Evolutionary conservation across 75 land plant genomes (phyloP).

Genomic region (Cryptomeria japonica): DNA sequence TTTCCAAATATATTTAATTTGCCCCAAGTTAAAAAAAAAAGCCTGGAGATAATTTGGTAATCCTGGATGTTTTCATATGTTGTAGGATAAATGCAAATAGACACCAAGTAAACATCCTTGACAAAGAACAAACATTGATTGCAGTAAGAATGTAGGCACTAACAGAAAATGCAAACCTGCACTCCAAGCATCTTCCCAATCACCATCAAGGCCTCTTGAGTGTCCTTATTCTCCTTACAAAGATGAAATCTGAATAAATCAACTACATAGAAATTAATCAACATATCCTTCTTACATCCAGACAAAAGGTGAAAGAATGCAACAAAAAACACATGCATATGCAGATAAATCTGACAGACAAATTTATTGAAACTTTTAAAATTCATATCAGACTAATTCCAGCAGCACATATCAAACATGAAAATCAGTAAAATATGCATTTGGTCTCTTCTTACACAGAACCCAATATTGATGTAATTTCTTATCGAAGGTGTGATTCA

Average conservation of each 20-base stretch:
- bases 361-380: not conserved
- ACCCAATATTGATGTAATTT: not conserved
- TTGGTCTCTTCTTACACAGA: not conserved
- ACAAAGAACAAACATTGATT: not conserved
- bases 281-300: not conserved
- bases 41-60: not conserved
- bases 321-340: not conserved
- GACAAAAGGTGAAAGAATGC: not conserved
- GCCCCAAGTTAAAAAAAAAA: not conserved
- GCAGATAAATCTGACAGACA: not conserved
- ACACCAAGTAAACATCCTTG: not conserved
- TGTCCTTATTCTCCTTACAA: slow-evolving; percentile 95
- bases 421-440: not conserved
- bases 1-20: not conserved
- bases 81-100: not conserved
- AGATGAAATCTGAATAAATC: slow-evolving; percentile 72
- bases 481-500: not conserved
- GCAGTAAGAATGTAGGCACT: not conserved
- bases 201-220: slow-evolving; percentile 84
- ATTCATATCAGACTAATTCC: not conserved
- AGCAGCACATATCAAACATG: not conserved
- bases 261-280: not conserved
- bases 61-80: not conserved
- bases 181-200: slow-evolving; percentile 94
- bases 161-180: slow-evolving; percentile 45